Percentiles rank a stretch among this genome's conserved stretches.
phyloP scores from a whole-genome alignment of 2,329 filamentous ascomycete species.

The Fusarium denticulatum region DNA sequence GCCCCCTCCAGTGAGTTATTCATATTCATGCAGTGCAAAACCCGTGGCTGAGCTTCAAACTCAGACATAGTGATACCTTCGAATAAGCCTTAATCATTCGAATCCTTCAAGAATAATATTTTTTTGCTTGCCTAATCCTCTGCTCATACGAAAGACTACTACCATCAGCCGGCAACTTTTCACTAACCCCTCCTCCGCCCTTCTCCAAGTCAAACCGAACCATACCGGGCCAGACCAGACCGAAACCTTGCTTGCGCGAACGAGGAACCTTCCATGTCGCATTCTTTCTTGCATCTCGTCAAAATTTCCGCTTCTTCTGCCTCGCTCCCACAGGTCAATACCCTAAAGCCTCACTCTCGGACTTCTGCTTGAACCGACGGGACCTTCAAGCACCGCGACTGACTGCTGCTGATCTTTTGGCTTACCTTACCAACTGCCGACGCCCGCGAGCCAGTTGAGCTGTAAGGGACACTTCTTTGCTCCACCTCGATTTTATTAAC shows the following conservation, averaged over 20 bases:
- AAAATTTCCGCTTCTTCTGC: slow-evolving; percentile 9
- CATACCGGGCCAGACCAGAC: slow-evolving; percentile 2
- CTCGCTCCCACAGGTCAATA: not conserved
- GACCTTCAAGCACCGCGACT: not conserved
- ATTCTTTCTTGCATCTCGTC: slow-evolving; percentile 23
- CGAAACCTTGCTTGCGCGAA: slow-evolving; percentile 8
- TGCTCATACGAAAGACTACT: not conserved
- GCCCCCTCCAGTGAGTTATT: not conserved
- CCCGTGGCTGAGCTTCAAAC: not conserved
- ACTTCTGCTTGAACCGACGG: not conserved
- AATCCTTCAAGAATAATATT: not conserved
- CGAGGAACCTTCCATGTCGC: not conserved
- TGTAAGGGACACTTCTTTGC: slow-evolving; percentile 16
- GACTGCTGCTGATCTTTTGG: slow-evolving; percentile 8
- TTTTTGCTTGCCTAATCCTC: not conserved
- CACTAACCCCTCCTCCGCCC: slow-evolving; percentile 19
- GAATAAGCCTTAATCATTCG: not conserved
- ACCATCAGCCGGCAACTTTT: slow-evolving; percentile 8
- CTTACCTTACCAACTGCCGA: slow-evolving; percentile 17
- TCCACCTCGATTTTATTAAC: slow-evolving; percentile 2
- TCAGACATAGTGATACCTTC: not conserved
- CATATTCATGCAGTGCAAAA: not conserved
- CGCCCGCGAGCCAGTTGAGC: slow-evolving; percentile 1
- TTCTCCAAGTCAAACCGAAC: slow-evolving; percentile 30
- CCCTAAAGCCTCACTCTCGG: not conserved